Conservation (phyloP, 148 eudicot genomes). For the Camellia sinensis region DNA sequence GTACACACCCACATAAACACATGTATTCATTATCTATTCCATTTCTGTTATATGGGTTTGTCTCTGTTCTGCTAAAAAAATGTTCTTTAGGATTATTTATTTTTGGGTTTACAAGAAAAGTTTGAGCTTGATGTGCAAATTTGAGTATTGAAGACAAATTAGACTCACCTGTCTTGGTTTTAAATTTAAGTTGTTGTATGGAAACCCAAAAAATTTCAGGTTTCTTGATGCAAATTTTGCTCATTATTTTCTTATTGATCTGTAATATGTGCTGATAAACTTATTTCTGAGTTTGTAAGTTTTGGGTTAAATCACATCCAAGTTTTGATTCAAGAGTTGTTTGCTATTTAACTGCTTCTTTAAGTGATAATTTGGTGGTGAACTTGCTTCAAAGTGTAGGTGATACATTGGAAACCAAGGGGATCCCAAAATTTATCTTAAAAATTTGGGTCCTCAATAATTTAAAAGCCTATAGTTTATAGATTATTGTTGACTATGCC, state of each 20-base stretch:
- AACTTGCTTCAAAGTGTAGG: background rate
- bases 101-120: too few species aligned
- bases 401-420: background rate
- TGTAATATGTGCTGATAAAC: background rate
- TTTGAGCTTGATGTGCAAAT: too few species aligned
- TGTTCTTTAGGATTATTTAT: too few species aligned
- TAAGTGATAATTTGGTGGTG: background rate
- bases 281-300: background rate
- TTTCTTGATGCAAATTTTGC: background rate
- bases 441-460: too few species aligned
- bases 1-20: background rate
- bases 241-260: background rate
- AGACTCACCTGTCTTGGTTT: too few species aligned
- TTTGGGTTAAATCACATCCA: background rate
- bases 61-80: background rate
- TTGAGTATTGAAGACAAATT: too few species aligned
- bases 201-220: background rate
- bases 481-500: too few species aligned
- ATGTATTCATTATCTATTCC: background rate
- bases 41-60: background rate
- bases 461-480: too few species aligned
- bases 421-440: too few species aligned
- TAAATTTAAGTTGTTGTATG: too few species aligned
- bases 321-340: background rate
- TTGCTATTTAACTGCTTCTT: background rate